Evolutionary conservation across 768 basidiomycete species (phyloP), one percentile per base, ranked within the genome.

Genomic region (Phlebiopsis gigantea): DNA sequence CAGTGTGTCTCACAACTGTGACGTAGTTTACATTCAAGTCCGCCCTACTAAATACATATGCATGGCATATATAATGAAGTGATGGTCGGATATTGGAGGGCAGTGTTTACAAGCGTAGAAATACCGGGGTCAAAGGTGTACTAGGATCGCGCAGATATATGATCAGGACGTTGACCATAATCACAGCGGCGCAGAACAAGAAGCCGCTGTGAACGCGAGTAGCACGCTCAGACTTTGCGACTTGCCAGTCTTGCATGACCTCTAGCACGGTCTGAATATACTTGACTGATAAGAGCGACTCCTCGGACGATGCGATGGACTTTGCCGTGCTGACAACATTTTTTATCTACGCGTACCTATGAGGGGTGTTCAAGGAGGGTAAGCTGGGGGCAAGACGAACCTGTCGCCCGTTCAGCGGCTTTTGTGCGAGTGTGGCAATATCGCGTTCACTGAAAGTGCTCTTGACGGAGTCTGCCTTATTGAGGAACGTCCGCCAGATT

Each of bases 401-500:
- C 59, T 72, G 70, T 34, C 71, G 62, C 8, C 71, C 71, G 53
- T 72, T 72, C 55, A 71, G 25, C 3, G 49, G 39, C 17, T 56
- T 19, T 17, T 60, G 28, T 2, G 67, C 61, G 5, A 72, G 63
- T 5, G 61, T 19, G 19, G 63, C 53, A 2, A 69, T 55, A 14
- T 67, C 59, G 5, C 58, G 59, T 2, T 65, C 57, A 25, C 48
- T 58, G 21, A 70, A 15, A 14, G 10, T 21, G n/a, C 9, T 30
- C 7, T 43, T 45, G 7, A 45, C 43, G 19, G 24, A 22, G 14
- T 30, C 50, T 12, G 49, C 51, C 46, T 61, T 65, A 15, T 47
- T 26, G 26, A 70, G 58, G 64, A 73, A 70, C 1, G 60, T 69
- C 28, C 48, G 54, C 72, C 71, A 73, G 34, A 73, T 65, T 12